These are phyloP conservation scores for Thermothielavioides terrestris DNA, from an alignment of 495 filamentous ascomycete genomes.

Conservation along the genomic window DNA sequence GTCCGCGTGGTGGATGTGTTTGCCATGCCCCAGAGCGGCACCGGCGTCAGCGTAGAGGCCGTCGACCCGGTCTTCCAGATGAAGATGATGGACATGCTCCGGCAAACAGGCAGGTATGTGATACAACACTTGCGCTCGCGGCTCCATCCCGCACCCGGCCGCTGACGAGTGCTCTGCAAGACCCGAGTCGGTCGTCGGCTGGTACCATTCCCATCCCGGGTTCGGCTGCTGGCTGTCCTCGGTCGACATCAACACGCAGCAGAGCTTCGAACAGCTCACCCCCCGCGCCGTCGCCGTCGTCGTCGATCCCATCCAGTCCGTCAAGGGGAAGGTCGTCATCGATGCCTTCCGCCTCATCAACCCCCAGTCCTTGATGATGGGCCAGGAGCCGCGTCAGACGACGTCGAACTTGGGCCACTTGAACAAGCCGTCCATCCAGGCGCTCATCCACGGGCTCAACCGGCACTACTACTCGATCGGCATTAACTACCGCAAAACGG, in stretches of 20 bases:
- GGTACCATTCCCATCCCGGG: conserved; percentile 98
- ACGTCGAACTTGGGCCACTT: conserved; percentile 96
- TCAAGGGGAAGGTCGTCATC: conserved; percentile 99
- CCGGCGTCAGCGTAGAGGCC: conserved; percentile 94
- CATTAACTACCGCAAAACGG: conserved; percentile 97
- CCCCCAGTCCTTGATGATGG: conserved; percentile 96
- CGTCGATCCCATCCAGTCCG: conserved; percentile 96
- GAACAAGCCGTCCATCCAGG: conserved; percentile 98
- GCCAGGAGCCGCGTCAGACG: conserved; percentile 95
- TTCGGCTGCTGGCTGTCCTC: conserved; percentile 99
- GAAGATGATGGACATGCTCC: conserved; percentile 99
- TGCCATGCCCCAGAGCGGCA: conserved; percentile 99
- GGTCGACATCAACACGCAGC: conserved; percentile 99
- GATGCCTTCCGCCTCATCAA: conserved; percentile 99
- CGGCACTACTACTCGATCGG: conserved; percentile 98
- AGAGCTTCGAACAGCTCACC: conserved; percentile 96
- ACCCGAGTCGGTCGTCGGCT: conserved; percentile 93
- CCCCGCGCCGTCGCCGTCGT: conserved; percentile 95
- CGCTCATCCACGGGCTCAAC: conserved; percentile 97
- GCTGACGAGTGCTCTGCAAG: conserved; percentile 37
- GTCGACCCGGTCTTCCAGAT: conserved; percentile 98
- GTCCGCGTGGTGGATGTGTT: conserved; percentile 97
- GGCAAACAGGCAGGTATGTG: conserved; percentile 85
- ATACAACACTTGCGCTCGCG: too few species aligned
- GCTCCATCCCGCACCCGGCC: too few species aligned